Percentiles rank a stretch among this genome's conserved stretches.
phyloP scores from a whole-genome alignment of 2,329 filamentous ascomycete species.

The Colletotrichum sp. region DNA sequence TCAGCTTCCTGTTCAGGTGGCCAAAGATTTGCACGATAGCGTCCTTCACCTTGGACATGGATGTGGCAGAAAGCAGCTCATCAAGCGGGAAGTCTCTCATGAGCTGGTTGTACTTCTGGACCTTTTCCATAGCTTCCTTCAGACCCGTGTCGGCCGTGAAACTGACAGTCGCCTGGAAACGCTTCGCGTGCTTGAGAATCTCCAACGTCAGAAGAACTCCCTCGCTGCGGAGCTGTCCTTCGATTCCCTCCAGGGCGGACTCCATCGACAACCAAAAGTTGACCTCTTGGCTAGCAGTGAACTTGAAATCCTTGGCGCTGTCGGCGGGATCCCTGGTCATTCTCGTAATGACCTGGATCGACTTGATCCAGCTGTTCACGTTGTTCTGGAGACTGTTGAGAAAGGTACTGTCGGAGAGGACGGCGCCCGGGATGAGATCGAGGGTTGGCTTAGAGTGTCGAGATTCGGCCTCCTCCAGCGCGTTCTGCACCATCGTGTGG shows the following conservation, averaged over 20 bases:
- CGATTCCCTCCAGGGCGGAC: slow-evolving; percentile 88
- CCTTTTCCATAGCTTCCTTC: slow-evolving; percentile 94
- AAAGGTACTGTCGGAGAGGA: slow-evolving; percentile 89
- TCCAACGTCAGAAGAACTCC: slow-evolving; percentile 92
- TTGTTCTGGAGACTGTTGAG: slow-evolving; percentile 92
- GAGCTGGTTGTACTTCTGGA: slow-evolving; percentile 98
- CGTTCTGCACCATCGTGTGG: slow-evolving; percentile 86
- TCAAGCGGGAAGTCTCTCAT: slow-evolving; percentile 98
- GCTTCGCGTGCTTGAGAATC: slow-evolving; percentile 94
- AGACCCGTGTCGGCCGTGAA: slow-evolving; percentile 95
- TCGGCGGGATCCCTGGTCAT: slow-evolving; percentile 82
- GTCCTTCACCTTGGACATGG: slow-evolving; percentile 86
- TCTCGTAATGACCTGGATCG: slow-evolving; percentile 95
- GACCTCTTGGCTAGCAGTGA: slow-evolving; percentile 92
- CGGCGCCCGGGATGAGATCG: slow-evolving; percentile 75
- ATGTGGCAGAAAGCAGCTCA: slow-evolving; percentile 90
- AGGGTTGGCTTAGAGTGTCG: slow-evolving; percentile 73
- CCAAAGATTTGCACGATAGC: slow-evolving; percentile 88
- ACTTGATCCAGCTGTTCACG: slow-evolving; percentile 98
- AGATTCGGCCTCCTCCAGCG: slow-evolving; percentile 77
- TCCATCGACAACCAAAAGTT: slow-evolving; percentile 99
- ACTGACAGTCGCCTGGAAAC: slow-evolving; percentile 96
- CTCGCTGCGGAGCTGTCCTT: slow-evolving; percentile 84
- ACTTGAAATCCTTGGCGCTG: slow-evolving; percentile 55
- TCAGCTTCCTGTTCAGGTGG: slow-evolving; percentile 97